These are phyloP conservation scores for Ceratocystis albifundus DNA, from an alignment of 2,329 filamentous ascomycete genomes.

Conservation along the genomic window DNA sequence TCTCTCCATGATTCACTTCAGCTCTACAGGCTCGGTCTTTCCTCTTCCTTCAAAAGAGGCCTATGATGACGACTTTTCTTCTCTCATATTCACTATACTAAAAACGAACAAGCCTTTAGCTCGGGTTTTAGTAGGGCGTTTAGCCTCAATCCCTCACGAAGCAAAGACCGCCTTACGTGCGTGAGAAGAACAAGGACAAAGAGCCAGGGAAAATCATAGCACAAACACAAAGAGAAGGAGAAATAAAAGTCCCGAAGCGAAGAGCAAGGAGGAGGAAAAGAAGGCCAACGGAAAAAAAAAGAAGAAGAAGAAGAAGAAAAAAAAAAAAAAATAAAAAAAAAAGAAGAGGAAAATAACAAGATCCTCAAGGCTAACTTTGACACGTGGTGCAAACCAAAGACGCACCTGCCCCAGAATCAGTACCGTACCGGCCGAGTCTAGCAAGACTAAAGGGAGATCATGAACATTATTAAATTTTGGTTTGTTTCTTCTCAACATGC, in stretches of 20 bases:
- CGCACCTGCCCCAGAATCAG: neutral
- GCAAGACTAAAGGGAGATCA: neutral
- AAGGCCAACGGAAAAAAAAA: neutral
- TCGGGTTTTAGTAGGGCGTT: too few relatives aligned
- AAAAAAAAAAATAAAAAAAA: constrained; percentile 1
- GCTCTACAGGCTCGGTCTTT: neutral
- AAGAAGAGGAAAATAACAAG: neutral
- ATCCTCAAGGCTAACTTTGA: constrained; percentile 5
- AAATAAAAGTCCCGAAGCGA: neutral
- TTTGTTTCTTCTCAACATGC: neutral
- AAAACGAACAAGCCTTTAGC: neutral
- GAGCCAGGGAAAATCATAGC: neutral
- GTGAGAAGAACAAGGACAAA: neutral
- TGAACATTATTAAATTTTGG: neutral
- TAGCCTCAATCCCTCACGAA: neutral
- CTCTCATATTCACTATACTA: neutral
- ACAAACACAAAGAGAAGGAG: neutral
- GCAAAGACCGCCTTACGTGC: neutral
- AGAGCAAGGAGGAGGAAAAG: neutral
- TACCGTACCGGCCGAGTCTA: neutral
- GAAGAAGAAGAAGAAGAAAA: neutral
- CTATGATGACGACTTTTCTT: neutral
- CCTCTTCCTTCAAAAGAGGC: neutral
- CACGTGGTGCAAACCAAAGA: constrained; percentile 11
- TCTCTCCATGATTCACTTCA: neutral